A percentile compares a stretch with the other conserved stretches of the same genome.
Evolutionary conservation across 805 yeast genomes (phyloP).

Genomic region (Teunomyces panamensis): DNA sequence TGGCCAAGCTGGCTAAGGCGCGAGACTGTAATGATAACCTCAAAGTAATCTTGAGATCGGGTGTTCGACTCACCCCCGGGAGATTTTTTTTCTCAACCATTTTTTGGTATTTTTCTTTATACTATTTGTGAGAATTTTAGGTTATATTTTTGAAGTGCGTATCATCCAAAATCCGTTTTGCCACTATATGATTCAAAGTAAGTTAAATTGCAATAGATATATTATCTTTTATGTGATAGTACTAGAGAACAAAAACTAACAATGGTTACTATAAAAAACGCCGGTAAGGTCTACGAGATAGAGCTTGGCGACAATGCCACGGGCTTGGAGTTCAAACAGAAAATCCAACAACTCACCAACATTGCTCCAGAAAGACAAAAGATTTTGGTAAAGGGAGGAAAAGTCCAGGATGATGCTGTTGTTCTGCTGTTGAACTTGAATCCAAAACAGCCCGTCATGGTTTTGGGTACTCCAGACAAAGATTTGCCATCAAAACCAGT

Average conservation of each 20-base stretch:
- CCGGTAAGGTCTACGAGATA: constrained; percentile 41
- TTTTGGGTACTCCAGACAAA: constrained; percentile 85
- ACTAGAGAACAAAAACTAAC: constrained; percentile 15
- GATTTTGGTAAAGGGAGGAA: constrained; percentile 86
- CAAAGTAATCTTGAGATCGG: constrained; percentile 43
- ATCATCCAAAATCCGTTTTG: background rate
- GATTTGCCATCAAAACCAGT: constrained; percentile 53
- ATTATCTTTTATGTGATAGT: constrained; percentile 18
- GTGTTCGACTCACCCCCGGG: constrained; percentile 49
- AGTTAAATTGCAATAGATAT: constrained; percentile 25
- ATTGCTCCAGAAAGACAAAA: constrained; percentile 91
- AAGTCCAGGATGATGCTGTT: constrained; percentile 67
- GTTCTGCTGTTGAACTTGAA: constrained; percentile 55
- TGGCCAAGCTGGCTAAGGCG: constrained; percentile 50
- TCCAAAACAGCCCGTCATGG: constrained; percentile 71
- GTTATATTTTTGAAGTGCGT: background rate
- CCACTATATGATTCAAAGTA: constrained; percentile 6
- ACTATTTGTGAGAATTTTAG: background rate
- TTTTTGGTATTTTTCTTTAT: background rate
- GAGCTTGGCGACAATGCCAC: constrained; percentile 49
- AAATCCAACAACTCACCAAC: constrained; percentile 68
- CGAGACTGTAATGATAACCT: constrained; percentile 39
- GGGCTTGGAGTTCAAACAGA: constrained; percentile 63
- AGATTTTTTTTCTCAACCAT: constrained; percentile 20
- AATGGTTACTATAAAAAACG: constrained; percentile 26